A percentile compares a stretch with the other conserved stretches of the same genome.
Conservation (phyloP, 2,329 filamentous ascomycete genomes). For the Fusarium falciforme region DNA sequence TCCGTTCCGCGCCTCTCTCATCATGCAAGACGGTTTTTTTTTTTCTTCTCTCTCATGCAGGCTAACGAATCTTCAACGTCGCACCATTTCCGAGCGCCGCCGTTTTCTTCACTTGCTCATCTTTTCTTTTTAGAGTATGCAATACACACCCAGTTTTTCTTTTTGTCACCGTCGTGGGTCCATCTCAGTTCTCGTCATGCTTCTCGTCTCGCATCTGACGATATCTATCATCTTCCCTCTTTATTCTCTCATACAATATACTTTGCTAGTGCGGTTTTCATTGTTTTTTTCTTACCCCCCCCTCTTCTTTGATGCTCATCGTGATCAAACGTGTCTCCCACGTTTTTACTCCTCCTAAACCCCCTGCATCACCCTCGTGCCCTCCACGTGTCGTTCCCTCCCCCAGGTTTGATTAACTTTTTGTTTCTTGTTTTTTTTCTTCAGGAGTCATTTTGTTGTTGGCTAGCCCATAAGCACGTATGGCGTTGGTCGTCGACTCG, state of each 20-base stretch:
- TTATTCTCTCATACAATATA: background rate
- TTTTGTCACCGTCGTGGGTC: slow-evolving; percentile 7
- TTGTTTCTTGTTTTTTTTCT: background rate
- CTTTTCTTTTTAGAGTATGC: background rate
- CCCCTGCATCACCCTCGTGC: slow-evolving; percentile 27
- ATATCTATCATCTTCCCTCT: background rate
- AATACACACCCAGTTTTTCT: background rate
- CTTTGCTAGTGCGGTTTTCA: background rate
- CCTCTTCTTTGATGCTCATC: background rate
- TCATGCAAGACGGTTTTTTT: slow-evolving; percentile 6
- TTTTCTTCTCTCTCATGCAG: background rate
- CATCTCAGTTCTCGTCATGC: slow-evolving; percentile 4
- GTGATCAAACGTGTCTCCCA: slow-evolving; percentile 28
- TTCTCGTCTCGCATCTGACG: slow-evolving; percentile 5
- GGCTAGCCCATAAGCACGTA: background rate
- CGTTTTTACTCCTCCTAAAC: slow-evolving; percentile 13
- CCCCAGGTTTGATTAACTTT: slow-evolving; percentile 2
- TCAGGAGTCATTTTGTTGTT: background rate
- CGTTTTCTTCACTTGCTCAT: background rate
- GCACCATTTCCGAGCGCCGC: slow-evolving; percentile 4
- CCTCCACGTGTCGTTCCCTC: slow-evolving; percentile 38
- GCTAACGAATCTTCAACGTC: slow-evolving; percentile 5
- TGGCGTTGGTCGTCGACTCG: background rate
- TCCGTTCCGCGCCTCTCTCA: background rate
- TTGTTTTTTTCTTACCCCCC: background rate